Conservation (phyloP, 345 rosid species). For the Gossypium arboreum region DNA sequence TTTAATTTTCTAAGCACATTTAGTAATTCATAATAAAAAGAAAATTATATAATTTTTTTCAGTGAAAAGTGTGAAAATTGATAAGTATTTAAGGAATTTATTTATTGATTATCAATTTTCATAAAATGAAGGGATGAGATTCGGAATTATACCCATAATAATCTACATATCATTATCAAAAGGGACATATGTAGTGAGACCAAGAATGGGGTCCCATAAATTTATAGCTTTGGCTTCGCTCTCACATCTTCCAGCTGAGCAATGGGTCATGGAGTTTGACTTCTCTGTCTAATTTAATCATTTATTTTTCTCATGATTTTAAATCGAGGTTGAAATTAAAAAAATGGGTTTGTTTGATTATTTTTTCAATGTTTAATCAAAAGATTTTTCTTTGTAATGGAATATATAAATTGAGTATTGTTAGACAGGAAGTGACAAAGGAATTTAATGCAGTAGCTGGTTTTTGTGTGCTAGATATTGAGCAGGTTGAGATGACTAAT, state of each 20-base stretch:
- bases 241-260: constrained; percentile 3
- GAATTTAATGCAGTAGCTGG: background rate
- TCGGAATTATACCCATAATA: too few relatives aligned
- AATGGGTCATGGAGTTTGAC: constrained; percentile 10
- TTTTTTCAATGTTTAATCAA: background rate
- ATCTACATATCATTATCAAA: background rate
- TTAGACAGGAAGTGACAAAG: constrained; percentile 4
- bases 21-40: too few relatives aligned
- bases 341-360: background rate
- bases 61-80: too few relatives aligned
- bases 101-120: too few relatives aligned
- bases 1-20: too few relatives aligned
- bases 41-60: too few relatives aligned
- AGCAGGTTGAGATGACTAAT: background rate
- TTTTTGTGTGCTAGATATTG: background rate
- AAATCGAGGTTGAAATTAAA: background rate
- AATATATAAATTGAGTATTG: background rate
- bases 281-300: background rate
- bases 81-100: too few relatives aligned
- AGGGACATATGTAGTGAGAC: background rate
- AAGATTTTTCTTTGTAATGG: background rate
- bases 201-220: constrained; percentile 4
- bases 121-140: too few relatives aligned
- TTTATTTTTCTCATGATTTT: background rate
- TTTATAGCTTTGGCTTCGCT: background rate